Evolutionary conservation across 352 stramenopile genomes (phyloP).

Genomic region (Thalassiosira hispida): DNA sequence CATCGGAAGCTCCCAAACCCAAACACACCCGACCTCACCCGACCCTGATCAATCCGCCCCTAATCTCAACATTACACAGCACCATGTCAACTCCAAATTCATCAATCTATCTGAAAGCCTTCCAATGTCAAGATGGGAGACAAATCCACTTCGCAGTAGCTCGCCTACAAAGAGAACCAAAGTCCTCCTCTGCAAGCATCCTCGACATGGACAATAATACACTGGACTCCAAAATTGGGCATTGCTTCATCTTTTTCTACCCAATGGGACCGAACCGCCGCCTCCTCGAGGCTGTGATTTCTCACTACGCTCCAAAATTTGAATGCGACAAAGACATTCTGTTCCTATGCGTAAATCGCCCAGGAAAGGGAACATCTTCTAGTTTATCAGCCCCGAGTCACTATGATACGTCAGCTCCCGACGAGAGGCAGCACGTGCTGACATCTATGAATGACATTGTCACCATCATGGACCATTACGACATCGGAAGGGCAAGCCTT

Average conservation of each 20-base stretch:
- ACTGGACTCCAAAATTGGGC: not conserved
- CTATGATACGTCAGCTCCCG: not conserved
- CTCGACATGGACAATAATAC: constrained; percentile 1
- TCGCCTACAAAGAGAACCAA: constrained; percentile 20
- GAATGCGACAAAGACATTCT: constrained; percentile 32
- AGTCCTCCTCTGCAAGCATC: not conserved
- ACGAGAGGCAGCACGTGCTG: constrained; percentile 27
- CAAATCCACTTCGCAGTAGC: constrained; percentile 42
- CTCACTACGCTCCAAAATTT: constrained; percentile 39
- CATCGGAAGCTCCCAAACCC: too few species aligned
- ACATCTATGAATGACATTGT: constrained; percentile 39
- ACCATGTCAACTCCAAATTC: too few species aligned
- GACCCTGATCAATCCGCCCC: too few species aligned
- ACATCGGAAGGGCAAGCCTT: constrained; percentile 23
- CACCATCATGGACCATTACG: constrained; percentile 39
- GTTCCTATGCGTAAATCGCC: constrained; percentile 54
- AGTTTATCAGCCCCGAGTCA: not conserved
- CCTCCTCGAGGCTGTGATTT: constrained; percentile 35
- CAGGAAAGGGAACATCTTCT: constrained; percentile 33
- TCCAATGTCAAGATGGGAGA: constrained; percentile 24
- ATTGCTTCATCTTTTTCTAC: constrained; percentile 55
- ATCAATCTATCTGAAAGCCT: constrained; percentile 33
- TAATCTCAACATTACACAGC: too few species aligned
- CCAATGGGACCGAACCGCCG: constrained; percentile 40
- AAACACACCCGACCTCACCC: too few species aligned